Base-by-base conservation (phyloP, 2,329 filamentous ascomycete species). In the Cordyceps cicadae region DNA sequence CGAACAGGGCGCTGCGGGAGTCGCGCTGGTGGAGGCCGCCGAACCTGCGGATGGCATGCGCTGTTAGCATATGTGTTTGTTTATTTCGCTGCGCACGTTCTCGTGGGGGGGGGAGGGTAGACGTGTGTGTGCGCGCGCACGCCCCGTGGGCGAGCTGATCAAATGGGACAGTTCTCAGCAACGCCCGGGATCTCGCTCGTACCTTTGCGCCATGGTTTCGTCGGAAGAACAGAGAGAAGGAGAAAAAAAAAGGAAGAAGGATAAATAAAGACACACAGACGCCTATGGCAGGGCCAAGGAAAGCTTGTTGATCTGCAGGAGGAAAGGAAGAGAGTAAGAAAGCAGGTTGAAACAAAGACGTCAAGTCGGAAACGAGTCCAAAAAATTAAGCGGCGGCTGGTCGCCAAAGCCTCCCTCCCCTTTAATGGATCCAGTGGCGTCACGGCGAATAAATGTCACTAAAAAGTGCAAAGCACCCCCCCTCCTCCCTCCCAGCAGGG, bases 11-110 rank as follows among this genome's bases (percentile, higher is more conserved):
- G 70, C 84, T 87, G 70, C 88, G 79, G 69, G 85, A 81, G 77
- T 90, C 80, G 77, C 88, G 82, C 77, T 91, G 88, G 73, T 90
- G 88, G 64, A 90, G 83, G 66, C 81, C 81, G 67, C 84, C 81
- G 73, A 89, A 90, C 77, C 87, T 89, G 63, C 57, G 51, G 51
- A 55, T 37, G 39, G 12, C 21, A 7, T 54, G 52, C 45, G 24
- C 39, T 7, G 48, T 57, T 58, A 57, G 60, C 32, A 7, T 24
- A 24, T 24, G 15, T 43, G 12, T n/a, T 41, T 15, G 11, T 48
- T 7, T 21, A 3, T 29, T 29, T 5, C 7, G 29, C 29, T 6
- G 29, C 29, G 29, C 29, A 29, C 29, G 29, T 29, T 29, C 29
- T 29, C 29, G 29, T 7, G 1, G 29, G 29, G 29, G 4, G 24